Evolutionary conservation across 1,139 yeast genomes (phyloP).

Genomic region (Lodderomyces parapsilosis): DNA sequence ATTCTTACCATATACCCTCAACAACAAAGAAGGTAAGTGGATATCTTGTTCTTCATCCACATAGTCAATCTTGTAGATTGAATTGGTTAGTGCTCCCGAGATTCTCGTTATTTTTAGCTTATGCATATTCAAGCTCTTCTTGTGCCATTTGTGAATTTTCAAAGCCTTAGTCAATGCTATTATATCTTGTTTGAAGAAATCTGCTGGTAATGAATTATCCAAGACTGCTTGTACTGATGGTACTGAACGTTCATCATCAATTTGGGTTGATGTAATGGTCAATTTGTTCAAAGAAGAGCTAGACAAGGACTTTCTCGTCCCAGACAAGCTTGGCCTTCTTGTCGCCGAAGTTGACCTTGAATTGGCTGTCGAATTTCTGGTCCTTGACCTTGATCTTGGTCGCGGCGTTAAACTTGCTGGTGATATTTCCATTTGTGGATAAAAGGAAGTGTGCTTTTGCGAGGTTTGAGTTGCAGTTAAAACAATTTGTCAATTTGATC

Average conservation of each 20-base stretch:
- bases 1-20: conserved; percentile 90
- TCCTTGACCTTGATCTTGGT: conserved; percentile 39
- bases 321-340: conserved; percentile 34
- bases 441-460: too few relatives aligned
- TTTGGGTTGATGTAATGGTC: conserved; percentile 27
- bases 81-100: conserved; percentile 91
- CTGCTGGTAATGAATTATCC: conserved; percentile 75
- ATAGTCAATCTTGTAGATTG: conserved; percentile 69
- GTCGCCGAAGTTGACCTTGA: conserved; percentile 38
- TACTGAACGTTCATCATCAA: conserved; percentile 30
- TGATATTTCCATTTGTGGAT: conserved; percentile 26
- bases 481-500: too few relatives aligned
- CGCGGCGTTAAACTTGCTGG: conserved; percentile 23
- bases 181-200: conserved; percentile 82
- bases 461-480: too few relatives aligned
- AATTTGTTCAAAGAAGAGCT: conserved; percentile 24
- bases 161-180: conserved; percentile 63
- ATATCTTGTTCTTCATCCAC: conserved; percentile 25
- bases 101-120: conserved; percentile 57
- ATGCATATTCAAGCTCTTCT: conserved; percentile 39
- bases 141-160: conserved; percentile 76
- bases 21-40: conserved; percentile 48
- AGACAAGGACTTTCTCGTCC: conserved; percentile 27
- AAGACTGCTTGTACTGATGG: conserved; percentile 45
- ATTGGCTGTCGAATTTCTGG: conserved; percentile 33